phyloP scores from a whole-genome alignment of 768 basidiomycete genomes.

The Russula olivacea region DNA sequence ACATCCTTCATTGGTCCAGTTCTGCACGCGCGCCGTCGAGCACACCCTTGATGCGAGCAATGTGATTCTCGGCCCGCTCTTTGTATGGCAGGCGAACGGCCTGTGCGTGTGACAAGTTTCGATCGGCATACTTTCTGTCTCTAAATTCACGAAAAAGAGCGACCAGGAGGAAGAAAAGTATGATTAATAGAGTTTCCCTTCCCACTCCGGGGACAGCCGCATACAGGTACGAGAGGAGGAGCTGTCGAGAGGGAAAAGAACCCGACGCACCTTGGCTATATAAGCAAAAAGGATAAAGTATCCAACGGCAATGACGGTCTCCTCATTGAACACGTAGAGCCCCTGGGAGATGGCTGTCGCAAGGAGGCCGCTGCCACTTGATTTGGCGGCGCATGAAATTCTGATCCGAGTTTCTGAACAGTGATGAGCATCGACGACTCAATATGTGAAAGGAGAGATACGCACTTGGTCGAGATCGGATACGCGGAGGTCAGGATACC shows the following conservation, averaged over 20 bases:
- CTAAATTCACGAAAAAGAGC: neutral
- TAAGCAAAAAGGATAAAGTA: slow-evolving; percentile 78
- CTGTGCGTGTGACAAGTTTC: slow-evolving; percentile 34
- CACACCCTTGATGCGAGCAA: slow-evolving; percentile 74
- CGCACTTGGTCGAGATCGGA: slow-evolving; percentile 55
- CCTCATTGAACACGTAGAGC: slow-evolving; percentile 96
- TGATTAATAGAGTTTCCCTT: neutral
- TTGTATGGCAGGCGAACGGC: slow-evolving; percentile 80
- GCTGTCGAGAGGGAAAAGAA: neutral
- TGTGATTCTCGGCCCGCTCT: slow-evolving; percentile 87
- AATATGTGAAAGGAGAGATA: too few relatives aligned
- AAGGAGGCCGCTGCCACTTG: slow-evolving; percentile 70
- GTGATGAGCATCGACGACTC: too few relatives aligned
- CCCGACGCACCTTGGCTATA: slow-evolving; percentile 62
- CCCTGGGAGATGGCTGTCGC: slow-evolving; percentile 95
- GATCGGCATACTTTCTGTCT: neutral
- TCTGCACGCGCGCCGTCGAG: slow-evolving; percentile 77
- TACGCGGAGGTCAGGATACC: slow-evolving; percentile 51
- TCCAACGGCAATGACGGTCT: slow-evolving; percentile 82
- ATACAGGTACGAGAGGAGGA: slow-evolving; percentile 6
- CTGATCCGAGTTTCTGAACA: too few relatives aligned
- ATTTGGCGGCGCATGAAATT: too few relatives aligned
- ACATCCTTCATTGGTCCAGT: slow-evolving; percentile 97
- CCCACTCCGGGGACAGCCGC: neutral
- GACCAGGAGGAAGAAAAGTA: neutral